Evolutionary conservation across 1,284 basidiomycete species (phyloP).

Genomic region (Ustilago curta): DNA sequence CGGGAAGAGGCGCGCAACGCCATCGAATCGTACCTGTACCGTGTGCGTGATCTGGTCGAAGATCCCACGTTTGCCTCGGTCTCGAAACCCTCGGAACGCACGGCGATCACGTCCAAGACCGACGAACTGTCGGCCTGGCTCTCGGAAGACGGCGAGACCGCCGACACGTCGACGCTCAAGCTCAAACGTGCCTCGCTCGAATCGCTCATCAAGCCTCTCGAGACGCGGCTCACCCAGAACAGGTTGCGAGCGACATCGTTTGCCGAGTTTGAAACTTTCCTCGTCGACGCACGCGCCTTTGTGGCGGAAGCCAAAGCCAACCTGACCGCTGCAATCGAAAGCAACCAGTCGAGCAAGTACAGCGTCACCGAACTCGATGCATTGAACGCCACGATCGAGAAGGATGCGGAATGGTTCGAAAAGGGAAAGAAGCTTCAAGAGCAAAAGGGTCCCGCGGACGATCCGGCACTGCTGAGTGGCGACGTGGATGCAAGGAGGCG

Average conservation of each 20-base stretch:
- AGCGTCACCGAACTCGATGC: slow-evolving; percentile 65
- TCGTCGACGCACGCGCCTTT: slow-evolving; percentile 78
- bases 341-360: slow-evolving; percentile 62
- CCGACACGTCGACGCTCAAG: slow-evolving; percentile 72
- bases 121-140: slow-evolving; percentile 85
- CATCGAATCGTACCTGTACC: slow-evolving; percentile 92
- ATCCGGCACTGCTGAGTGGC: slow-evolving; percentile 60
- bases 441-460: slow-evolving; percentile 56
- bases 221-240: slow-evolving; percentile 86
- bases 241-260: slow-evolving; percentile 77
- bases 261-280: slow-evolving; percentile 77
- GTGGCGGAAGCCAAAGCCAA: slow-evolving; percentile 80
- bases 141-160: slow-evolving; percentile 84
- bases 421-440: slow-evolving; percentile 60
- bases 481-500: slow-evolving; percentile 66
- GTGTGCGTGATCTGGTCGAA: slow-evolving; percentile 83
- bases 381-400: slow-evolving; percentile 52
- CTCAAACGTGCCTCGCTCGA: slow-evolving; percentile 76
- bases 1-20: slow-evolving; percentile 91
- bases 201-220: slow-evolving; percentile 83
- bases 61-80: slow-evolving; percentile 78
- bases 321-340: slow-evolving; percentile 73
- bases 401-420: slow-evolving; percentile 65
- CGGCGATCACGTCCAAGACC: slow-evolving; percentile 76
- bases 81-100: slow-evolving; percentile 80